phyloP scores from a whole-genome alignment of 768 basidiomycete genomes.

The Sutorius australiensis region DNA sequence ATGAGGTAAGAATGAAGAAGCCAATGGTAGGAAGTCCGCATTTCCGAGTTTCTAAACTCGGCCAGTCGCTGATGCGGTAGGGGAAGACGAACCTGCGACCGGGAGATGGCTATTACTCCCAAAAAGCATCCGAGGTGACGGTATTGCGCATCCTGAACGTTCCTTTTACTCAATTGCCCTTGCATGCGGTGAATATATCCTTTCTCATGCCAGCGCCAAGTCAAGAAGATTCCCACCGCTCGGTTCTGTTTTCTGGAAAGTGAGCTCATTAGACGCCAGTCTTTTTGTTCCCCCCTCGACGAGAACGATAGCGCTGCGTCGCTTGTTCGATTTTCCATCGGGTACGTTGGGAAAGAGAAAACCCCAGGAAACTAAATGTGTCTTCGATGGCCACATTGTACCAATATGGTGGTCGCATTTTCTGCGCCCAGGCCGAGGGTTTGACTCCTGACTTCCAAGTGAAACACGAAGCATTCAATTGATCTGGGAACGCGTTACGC shows the following conservation, averaged over 20 bases:
- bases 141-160: not conserved
- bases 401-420: not conserved
- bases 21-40: not conserved
- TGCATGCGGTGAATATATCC: not conserved
- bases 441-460: not conserved
- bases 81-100: not conserved
- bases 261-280: not conserved
- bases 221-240: constrained; percentile 9
- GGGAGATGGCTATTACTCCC: not conserved
- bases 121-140: not conserved
- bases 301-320: not conserved
- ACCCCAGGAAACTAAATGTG: not conserved
- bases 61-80: not conserved
- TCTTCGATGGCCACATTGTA: not conserved
- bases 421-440: not conserved
- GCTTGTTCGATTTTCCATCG: not conserved
- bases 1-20: constrained; percentile 10
- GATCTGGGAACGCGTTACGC: not conserved
- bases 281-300: not conserved
- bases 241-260: not conserved
- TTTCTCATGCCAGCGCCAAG: constrained; percentile 10
- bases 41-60: not conserved
- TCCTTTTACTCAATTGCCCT: constrained; percentile 2
- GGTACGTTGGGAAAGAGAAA: not conserved
- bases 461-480: not conserved